Base-by-base conservation (phyloP, 805 yeast genomes). In the Teunomyces panamensis region DNA sequence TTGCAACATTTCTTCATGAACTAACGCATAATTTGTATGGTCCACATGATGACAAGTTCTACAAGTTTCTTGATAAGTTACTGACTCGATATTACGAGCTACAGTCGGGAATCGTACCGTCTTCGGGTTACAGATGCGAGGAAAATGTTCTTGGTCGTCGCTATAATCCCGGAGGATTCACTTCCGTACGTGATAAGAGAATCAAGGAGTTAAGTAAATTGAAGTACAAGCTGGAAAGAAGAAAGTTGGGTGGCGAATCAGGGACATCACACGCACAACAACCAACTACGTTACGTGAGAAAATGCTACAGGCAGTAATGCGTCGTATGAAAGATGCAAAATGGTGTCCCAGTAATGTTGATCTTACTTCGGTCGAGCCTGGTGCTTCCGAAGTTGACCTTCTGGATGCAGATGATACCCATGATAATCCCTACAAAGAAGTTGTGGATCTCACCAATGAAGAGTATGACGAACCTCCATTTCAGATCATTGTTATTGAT, bases 1-100 rank as follows among this genome's bases (percentile, higher is more conserved):
- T 91, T 24, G 96, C 90, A 1, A 89, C 96, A 0, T 79, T 90
- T 82, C 69, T 92, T 4, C 98, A 92, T 64, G 98, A 92, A 62
- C 71, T 92, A 36, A 79, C 89, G 1, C 98, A 92, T 62, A 91
- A 89, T 62, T 61, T 74, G 16, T 70, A 71, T 57, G 96, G 97
- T 0, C 87, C 96, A 0, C 98, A 92, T 60, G 85, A 92, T 68
- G 77, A 68, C 2, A 67, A 67, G 49, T 92, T 92, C 60, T 88
- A 88, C 60, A 68, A 69, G 44, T 75, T 76, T 44, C 63, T 89
- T 53, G 92, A 87, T 46, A 81, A 78, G 49, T 69, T 87, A 35
- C 79, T 77, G 48, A 69, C 68, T 5, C 68, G 85, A 56, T 81
- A 68, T 56, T 73, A 72, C 45, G 67, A 70, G 7, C 58, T 77